Base-by-base conservation (phyloP, 139 green algal species). In the Chlorella sp. region DNA sequence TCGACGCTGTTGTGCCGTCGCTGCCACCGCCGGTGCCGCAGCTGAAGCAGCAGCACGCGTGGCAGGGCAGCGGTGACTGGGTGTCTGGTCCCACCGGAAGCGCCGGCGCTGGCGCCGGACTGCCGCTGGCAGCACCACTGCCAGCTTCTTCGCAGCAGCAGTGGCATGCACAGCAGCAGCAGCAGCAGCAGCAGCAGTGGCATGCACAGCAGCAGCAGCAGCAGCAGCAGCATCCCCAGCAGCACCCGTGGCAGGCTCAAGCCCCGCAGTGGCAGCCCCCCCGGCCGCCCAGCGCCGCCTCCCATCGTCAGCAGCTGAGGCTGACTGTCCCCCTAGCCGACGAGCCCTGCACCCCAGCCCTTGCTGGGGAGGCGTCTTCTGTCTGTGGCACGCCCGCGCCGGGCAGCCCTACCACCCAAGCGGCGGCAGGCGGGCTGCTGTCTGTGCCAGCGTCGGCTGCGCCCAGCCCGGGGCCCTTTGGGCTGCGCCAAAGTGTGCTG, bases 391-490 rank as follows among this genome's bases (percentile, higher is more conserved):
- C 79, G 0, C 79, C 79, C 1, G 21, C 26, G 9, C 48, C 40
- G 1, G 14, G 81, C 81, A 86, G 30, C 53, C 81, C 81, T 2
- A 57, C 40, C 16, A 57, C 40, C 28, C 34, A 16, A 84, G 79
- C 79, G 18, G 21, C 78, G 9, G 39, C 28, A 24, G 40, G 39
- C 21, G 40, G 24, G 48, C 81, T 7, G 81, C 77, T 16, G 53
- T 78, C 71, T 18, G 71, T 19, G 5, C 16, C 32, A 39, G 71
- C 32, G 4, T 78, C 81, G 12, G 81, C 81, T 7, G 68, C 84
- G 1, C 71, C 84, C 84, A 88, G 68, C 68, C 84, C 84, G 0
- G 71, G 84, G 12, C 84, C 84, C 2, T 80, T n/a, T 24, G 68
- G 84, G 37, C 68, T 81, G 0, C 39, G 68, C 39, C 84, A 81